Conservation (phyloP, 2,329 filamentous ascomycete species). For the Corinectria fuckeliana region DNA sequence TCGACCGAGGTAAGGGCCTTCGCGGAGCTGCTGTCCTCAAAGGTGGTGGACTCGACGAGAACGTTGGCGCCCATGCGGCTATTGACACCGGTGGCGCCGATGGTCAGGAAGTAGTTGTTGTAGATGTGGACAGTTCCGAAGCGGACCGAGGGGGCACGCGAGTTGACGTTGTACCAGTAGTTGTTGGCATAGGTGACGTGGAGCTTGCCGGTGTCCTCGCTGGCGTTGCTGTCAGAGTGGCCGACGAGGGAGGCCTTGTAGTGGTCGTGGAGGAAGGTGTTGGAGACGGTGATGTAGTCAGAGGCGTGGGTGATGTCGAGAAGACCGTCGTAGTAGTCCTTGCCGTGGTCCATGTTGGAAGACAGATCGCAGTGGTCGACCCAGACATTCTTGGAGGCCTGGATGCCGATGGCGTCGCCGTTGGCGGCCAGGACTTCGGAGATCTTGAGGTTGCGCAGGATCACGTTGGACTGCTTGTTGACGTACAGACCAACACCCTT, state of each 20-base stretch:
- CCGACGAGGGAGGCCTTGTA: slow-evolving; percentile 67
- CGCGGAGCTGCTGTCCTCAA: slow-evolving; percentile 46
- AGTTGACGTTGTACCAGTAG: slow-evolving; percentile 69
- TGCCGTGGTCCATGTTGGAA: slow-evolving; percentile 64
- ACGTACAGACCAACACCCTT: slow-evolving; percentile 60
- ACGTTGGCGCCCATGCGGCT: slow-evolving; percentile 63
- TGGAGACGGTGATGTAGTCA: slow-evolving; percentile 63
- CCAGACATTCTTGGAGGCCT: slow-evolving; percentile 66
- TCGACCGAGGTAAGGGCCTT: slow-evolving; percentile 47
- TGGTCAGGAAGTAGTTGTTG: slow-evolving; percentile 58
- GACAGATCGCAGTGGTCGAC: slow-evolving; percentile 72
- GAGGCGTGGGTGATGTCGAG: slow-evolving; percentile 68
- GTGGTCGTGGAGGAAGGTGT: slow-evolving; percentile 44
- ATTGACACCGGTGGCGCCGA: slow-evolving; percentile 57
- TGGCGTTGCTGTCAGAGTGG: slow-evolving; percentile 63
- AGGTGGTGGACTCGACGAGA: slow-evolving; percentile 63
- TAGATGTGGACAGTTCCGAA: slow-evolving; percentile 70
- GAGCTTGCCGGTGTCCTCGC: slow-evolving; percentile 66
- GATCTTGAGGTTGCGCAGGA: slow-evolving; percentile 67
- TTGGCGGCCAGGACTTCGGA: slow-evolving; percentile 59
- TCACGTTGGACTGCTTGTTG: slow-evolving; percentile 62
- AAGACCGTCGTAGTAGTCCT: slow-evolving; percentile 75
- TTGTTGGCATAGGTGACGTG: slow-evolving; percentile 72
- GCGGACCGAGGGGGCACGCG: slow-evolving; percentile 66
- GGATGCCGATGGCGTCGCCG: slow-evolving; percentile 66